A percentile compares a stretch with the other conserved stretches of the same genome.
Evolutionary conservation across 257 asterid species (phyloP).

Genomic region (Paulownia fortunei): DNA sequence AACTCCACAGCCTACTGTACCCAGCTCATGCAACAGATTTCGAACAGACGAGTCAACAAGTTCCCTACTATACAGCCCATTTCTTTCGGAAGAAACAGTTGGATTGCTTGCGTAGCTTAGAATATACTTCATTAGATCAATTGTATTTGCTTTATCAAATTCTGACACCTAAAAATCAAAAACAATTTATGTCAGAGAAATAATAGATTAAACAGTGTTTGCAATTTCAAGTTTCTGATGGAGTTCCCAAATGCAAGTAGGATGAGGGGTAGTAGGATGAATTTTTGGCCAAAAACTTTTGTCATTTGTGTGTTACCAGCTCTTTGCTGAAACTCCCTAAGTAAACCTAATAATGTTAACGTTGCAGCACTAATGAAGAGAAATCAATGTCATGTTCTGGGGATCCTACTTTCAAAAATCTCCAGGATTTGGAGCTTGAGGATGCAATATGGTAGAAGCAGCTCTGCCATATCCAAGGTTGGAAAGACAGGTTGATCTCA

Average conservation of each 20-base stretch:
- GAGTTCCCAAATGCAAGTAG: conserved; percentile 18
- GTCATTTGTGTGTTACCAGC: not conserved
- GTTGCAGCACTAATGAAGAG: not conserved
- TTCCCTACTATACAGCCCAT: conserved; percentile 70
- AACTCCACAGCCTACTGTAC: conserved; percentile 51
- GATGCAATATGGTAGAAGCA: not conserved
- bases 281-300: not conserved
- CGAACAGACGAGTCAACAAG: conserved; percentile 81
- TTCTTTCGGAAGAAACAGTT: conserved; percentile 52
- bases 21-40: conserved; percentile 69
- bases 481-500: too few species aligned
- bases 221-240: not conserved
- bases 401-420: not conserved
- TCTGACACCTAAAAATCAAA: conserved; percentile 54
- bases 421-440: not conserved
- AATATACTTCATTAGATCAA: conserved; percentile 91
- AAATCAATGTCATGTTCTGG: not conserved
- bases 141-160: conserved; percentile 49
- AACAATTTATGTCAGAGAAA: not conserved
- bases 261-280: conserved; percentile 5
- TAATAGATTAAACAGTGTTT: not conserved
- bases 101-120: conserved; percentile 89
- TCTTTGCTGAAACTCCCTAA: not conserved
- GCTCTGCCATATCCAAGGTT: too few species aligned
- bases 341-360: not conserved